These are phyloP conservation scores for Lasiosphaeria miniovina DNA, from an alignment of 495 filamentous ascomycete genomes.

Conservation along the genomic window DNA sequence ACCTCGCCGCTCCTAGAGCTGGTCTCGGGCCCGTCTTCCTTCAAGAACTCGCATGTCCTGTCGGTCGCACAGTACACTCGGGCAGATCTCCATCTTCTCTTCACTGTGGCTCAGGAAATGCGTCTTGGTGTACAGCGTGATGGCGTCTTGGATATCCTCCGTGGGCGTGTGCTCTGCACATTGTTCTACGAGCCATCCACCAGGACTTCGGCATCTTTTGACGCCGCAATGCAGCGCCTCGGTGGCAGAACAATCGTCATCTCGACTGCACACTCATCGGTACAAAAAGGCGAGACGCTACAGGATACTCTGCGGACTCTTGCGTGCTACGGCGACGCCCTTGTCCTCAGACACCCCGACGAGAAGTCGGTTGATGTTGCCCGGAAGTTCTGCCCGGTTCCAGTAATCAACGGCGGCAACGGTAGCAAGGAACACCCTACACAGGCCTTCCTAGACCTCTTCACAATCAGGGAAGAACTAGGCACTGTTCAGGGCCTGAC, in stretches of 20 bases:
- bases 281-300: conserved; percentile 88
- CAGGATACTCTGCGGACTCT: conserved; percentile 93
- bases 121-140: conserved; percentile 85
- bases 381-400: conserved; percentile 79
- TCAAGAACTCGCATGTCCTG: conserved; percentile 81
- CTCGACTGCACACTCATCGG: conserved; percentile 74
- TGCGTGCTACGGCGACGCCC: conserved; percentile 88
- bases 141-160: conserved; percentile 82
- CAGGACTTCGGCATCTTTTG: conserved; percentile 92
- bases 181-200: conserved; percentile 99
- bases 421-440: conserved; percentile 94
- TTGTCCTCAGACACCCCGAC: conserved; percentile 89
- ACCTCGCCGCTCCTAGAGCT: conserved; percentile 58
- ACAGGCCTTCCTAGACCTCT: conserved; percentile 96
- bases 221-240: conserved; percentile 95
- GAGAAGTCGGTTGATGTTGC: conserved; percentile 74
- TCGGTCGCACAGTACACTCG: conserved; percentile 87
- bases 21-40: conserved; percentile 68
- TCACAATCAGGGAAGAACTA: conserved; percentile 96
- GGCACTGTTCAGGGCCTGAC: conserved; percentile 91
- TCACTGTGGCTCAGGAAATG: conserved; percentile 97
- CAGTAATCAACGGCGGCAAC: conserved; percentile 96
- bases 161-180: conserved; percentile 78
- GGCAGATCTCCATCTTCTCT: conserved; percentile 83
- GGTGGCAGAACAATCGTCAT: conserved; percentile 80